Evolutionary conservation across 2,329 filamentous ascomycete genomes (phyloP), one percentile per base, ranked within the genome.

Genomic region (Fusarium torulosum): DNA sequence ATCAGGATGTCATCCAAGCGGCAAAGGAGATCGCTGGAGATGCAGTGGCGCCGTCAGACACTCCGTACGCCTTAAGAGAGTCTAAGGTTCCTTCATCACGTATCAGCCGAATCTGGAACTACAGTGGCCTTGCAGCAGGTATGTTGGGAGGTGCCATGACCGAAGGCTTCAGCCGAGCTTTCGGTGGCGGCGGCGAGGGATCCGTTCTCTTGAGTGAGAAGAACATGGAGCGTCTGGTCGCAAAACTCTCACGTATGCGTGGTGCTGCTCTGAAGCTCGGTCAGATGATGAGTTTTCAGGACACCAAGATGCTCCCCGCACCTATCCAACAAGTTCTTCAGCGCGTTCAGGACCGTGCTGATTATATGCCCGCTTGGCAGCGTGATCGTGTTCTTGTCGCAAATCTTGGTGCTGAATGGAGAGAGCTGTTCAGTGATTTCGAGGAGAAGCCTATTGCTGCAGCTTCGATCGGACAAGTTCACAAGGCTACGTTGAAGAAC

Each of bases 261-360:
- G 96, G 96, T 37, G 96, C 96, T 7, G 96, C 96, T n/a, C 83
- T 99, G 41, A 99, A 99, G 81, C 81, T 99, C 25, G 96, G 96
- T 1, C 96, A 99, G 81, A 96, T 98, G 91, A 91, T 99, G 84
- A 97, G 94, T 77, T 96, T 99, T 75, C 96, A 99, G 82, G 96
- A 99, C 80, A 89, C 93, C 37, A 98, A 97, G 79, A 94, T 97
- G 89, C 86, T 99, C 11, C 96, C 96, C 0, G 88, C 87, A 1
- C 88, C 92, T 2, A 94, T 99, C 49, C 93, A 96, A 69, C 88
- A 95, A 74, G 93, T 99, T 3, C 82, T 99, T 14, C 94, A 97
- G 76, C 90, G 96, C 7, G 96, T 99, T 0, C 96, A 99, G 77
- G 96, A 99, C 77, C 90, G 93, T 57, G 96, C 96, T 38, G 95